Base-by-base conservation (phyloP, 352 stramenopile species). In the Pythium rishiriense region DNA sequence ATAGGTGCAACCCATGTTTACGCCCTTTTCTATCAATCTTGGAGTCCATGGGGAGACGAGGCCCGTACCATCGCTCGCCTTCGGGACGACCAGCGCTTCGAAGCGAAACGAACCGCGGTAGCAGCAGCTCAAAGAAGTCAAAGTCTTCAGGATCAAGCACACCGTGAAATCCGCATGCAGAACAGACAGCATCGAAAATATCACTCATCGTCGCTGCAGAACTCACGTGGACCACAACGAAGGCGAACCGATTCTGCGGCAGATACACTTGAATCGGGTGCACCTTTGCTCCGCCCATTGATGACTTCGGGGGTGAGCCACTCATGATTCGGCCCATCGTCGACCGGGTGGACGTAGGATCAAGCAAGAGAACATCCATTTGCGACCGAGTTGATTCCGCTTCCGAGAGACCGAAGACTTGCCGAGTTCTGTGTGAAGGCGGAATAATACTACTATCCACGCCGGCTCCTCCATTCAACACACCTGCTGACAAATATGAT, bases 21-120 rank as follows among this genome's bases (percentile, higher is more conserved):
- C 81, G 81, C 3, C 87, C 87, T 61, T 74, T 70, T 45, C 80
- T 83, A 25, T 88, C 81, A 29, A 94, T 62, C 10, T 53, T 79
- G 29, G 66, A 67, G 19, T 75, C 73, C 79, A 93, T 93, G 2
- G 76, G 61, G 37, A 96, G 73, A n/a, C 80, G 60, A 29, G 86
- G 66, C 0, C 85, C 87, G 48, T 94, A 96, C 87, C 87, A 96
- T 21, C 87, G 64, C 39, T 96, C 87, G 22, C 83, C 83, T 71
- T 96, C 87, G 12, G 87, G 85, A 33, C 87, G 81, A 1, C 87
- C 85, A 26, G 87, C 87, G 51, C 87, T 96, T 61, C 87, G 75
- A 56, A 94, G 72, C 21, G 87, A 96, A 14, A 96, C 82, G 57
- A 96, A 96, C 15, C 87, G 81, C 62, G 87, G 79, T n/a, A 94